Evolutionary conservation across 176 grass and related monocot genomes (phyloP).

Genomic region (Chloris gayana): DNA sequence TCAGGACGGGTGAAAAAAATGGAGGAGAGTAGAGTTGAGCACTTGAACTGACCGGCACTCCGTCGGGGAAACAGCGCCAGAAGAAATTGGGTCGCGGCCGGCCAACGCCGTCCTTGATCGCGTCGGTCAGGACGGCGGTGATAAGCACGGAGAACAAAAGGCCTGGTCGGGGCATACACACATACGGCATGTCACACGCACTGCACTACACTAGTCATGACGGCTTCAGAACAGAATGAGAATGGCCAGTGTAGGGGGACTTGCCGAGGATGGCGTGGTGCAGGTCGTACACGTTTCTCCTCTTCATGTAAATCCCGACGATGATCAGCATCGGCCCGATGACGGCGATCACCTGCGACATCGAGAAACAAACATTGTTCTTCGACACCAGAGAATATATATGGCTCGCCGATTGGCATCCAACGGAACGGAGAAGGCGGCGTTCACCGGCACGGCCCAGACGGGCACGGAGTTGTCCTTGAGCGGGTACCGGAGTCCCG

Average conservation of each 20-base stretch:
- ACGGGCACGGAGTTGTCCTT: conserved; percentile 58
- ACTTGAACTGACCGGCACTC: neutral
- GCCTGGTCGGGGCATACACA: neutral
- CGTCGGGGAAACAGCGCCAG: conserved; percentile 25
- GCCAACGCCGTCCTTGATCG: conserved; percentile 24
- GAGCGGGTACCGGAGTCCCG: conserved; percentile 55
- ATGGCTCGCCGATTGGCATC: too few species aligned
- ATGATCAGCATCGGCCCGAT: neutral
- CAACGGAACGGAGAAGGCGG: too few species aligned
- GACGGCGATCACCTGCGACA: conserved; percentile 1
- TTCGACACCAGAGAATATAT: too few species aligned
- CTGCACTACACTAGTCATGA: neutral
- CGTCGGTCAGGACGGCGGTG: conserved; percentile 24
- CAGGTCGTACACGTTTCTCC: conserved; percentile 35
- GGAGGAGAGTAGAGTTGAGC: neutral
- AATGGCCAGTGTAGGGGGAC: neutral
- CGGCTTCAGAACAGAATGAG: too few species aligned
- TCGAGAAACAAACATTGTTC: neutral
- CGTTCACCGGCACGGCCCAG: conserved; percentile 34
- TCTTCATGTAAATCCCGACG: conserved; percentile 13
- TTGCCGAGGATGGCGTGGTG: conserved; percentile 29
- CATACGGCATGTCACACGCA: neutral
- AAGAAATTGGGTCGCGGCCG: conserved; percentile 29
- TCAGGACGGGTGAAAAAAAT: neutral
- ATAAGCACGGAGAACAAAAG: conserved; percentile 28